Conservation (phyloP, 2,329 filamentous ascomycete genomes). For the Pyricularia pennisetigena region DNA sequence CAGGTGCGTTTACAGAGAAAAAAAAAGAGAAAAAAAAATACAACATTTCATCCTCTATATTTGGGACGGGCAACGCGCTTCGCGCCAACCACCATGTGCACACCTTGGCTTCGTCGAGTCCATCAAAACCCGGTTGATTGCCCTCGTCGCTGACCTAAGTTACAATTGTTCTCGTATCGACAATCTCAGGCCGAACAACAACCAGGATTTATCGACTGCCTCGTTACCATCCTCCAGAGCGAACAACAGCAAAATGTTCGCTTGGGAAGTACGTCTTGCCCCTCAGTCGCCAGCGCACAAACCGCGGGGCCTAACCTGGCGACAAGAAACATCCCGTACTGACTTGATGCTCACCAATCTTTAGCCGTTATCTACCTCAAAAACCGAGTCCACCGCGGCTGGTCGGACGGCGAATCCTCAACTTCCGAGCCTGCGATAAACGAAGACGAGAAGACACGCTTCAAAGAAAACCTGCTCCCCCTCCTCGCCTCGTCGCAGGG, state of each 20-base stretch:
- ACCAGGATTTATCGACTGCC: slow-evolving; percentile 79
- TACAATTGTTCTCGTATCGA: slow-evolving; percentile 7
- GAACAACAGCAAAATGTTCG: slow-evolving; percentile 81
- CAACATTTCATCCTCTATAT: neutral
- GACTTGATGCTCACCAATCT: slow-evolving; percentile 4
- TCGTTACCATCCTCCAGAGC: slow-evolving; percentile 80
- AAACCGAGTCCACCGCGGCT: slow-evolving; percentile 90
- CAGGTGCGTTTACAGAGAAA: slow-evolving; percentile 43
- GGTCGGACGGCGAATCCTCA: slow-evolving; percentile 30
- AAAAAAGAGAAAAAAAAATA: neutral
- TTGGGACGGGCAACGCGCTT: neutral
- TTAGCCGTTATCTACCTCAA: slow-evolving; percentile 94
- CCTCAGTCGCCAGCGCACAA: slow-evolving; percentile 10
- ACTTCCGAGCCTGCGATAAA: slow-evolving; percentile 55
- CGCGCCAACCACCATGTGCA: too few species aligned
- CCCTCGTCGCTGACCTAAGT: neutral
- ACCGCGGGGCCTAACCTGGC: neutral
- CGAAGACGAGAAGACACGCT: slow-evolving; percentile 80
- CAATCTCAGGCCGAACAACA: slow-evolving; percentile 70
- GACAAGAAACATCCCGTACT: neutral
- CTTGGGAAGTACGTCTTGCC: slow-evolving; percentile 63
- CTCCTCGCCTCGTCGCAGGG: slow-evolving; percentile 73
- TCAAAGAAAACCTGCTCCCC: slow-evolving; percentile 81
- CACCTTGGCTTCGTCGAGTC: neutral
- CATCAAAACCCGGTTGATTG: neutral